Evolutionary conservation across 345 rosid species (phyloP).

Genomic region (Pelargonium nanum): DNA sequence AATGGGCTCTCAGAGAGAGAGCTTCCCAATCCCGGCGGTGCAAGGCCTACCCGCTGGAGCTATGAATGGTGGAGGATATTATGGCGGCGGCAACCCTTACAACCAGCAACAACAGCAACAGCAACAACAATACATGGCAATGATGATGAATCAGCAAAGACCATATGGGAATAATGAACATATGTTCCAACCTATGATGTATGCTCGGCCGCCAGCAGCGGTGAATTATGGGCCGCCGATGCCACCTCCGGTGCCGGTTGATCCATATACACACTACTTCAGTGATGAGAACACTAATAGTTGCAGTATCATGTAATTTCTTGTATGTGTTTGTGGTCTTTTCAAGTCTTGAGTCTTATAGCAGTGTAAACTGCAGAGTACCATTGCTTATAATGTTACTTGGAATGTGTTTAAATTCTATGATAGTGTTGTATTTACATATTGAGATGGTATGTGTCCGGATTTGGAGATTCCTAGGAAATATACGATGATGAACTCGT

Average conservation of each 20-base stretch:
- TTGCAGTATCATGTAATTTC: slow-evolving; percentile 75
- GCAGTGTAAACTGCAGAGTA: not conserved
- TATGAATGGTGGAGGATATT: slow-evolving; percentile 46
- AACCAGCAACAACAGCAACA: slow-evolving; percentile 43
- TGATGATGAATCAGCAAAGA: slow-evolving; percentile 60
- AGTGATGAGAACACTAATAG: slow-evolving; percentile 84
- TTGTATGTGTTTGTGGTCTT: not conserved
- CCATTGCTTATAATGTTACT: not conserved
- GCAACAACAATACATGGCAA: slow-evolving; percentile 58
- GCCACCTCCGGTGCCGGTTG: slow-evolving; percentile 32
- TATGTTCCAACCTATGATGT: slow-evolving; percentile 87
- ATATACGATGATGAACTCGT: too few relatives aligned
- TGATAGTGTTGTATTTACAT: not conserved
- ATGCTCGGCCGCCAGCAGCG: slow-evolving; percentile 48
- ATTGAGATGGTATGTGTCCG: not conserved
- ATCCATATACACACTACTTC: slow-evolving; percentile 56
- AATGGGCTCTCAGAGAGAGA: slow-evolving; percentile 17
- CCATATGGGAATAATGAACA: slow-evolving; percentile 42
- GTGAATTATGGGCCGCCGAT: slow-evolving; percentile 52
- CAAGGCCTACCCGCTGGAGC: slow-evolving; percentile 54
- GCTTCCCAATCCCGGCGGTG: slow-evolving; percentile 43
- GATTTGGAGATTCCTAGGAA: not conserved
- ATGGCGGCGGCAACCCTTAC: slow-evolving; percentile 43
- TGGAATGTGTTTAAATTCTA: not conserved
- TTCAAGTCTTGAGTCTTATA: not conserved